Conservation (phyloP, 805 yeast species). For the Sporopachydermia lactativora region DNA sequence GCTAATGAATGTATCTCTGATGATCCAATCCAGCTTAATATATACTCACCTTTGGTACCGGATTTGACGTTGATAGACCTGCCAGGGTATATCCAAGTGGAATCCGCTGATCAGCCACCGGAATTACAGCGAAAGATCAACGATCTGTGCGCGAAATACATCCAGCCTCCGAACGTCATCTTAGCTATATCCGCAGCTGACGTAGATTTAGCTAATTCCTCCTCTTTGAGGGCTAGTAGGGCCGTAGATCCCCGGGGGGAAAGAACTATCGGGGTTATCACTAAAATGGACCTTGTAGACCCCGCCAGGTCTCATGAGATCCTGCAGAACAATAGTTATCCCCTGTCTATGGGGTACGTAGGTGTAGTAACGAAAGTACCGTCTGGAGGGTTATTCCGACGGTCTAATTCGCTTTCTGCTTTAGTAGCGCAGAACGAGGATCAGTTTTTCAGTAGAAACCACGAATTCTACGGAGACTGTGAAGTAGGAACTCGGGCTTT, state of each 20-base stretch:
- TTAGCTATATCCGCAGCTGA: slow-evolving; percentile 96
- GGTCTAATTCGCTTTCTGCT: slow-evolving; percentile 43
- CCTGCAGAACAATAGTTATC: slow-evolving; percentile 69
- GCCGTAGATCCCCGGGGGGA: slow-evolving; percentile 87
- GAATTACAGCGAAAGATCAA: slow-evolving; percentile 70
- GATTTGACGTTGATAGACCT: slow-evolving; percentile 89
- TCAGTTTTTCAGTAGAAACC: slow-evolving; percentile 49
- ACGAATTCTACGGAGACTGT: slow-evolving; percentile 44
- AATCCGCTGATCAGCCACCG: slow-evolving; percentile 90
- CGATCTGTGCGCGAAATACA: slow-evolving; percentile 68
- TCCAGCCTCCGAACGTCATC: slow-evolving; percentile 86
- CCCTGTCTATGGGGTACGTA: slow-evolving; percentile 91
- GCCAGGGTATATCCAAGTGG: slow-evolving; percentile 96
- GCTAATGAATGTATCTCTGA: slow-evolving; percentile 72
- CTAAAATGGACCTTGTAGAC: slow-evolving; percentile 83
- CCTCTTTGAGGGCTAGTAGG: slow-evolving; percentile 86
- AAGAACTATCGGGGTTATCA: slow-evolving; percentile 91
- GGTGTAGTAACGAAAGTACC: slow-evolving; percentile 92
- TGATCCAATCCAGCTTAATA: slow-evolving; percentile 87
- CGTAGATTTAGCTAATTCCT: slow-evolving; percentile 92
- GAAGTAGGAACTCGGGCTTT: slow-evolving; percentile 63
- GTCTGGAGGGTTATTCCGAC: slow-evolving; percentile 30
- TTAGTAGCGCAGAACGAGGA: slow-evolving; percentile 30
- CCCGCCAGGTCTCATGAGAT: slow-evolving; percentile 57
- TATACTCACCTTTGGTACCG: slow-evolving; percentile 81